A percentile compares a stretch with the other conserved stretches of the same genome.
Evolutionary conservation across 2,329 filamentous ascomycete species (phyloP).

Genomic region (Coleophoma eucalyptorum): DNA sequence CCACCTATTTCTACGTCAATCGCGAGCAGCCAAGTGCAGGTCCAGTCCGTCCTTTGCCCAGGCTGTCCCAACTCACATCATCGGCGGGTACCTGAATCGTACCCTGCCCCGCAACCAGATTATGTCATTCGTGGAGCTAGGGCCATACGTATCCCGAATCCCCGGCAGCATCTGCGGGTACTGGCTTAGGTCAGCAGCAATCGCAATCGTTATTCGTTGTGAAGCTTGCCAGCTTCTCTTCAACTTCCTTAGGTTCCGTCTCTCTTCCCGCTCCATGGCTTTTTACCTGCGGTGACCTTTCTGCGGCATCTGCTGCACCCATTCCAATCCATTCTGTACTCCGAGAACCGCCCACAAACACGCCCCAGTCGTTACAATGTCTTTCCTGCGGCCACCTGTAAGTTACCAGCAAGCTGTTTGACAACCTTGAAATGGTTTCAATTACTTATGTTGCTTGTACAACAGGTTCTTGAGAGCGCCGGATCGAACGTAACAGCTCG

Average conservation of each 20-base stretch:
- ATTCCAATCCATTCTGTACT: background rate
- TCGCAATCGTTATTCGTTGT: no score
- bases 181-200: no score
- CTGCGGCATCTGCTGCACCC: constrained; percentile 26
- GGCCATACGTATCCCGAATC: no score
- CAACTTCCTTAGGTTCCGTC: background rate
- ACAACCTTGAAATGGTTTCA: background rate
- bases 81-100: background rate
- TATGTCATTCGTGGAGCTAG: no score
- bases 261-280: constrained; percentile 17
- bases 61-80: background rate
- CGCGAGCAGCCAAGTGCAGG: no score
- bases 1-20: no score
- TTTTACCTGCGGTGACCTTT: constrained; percentile 20
- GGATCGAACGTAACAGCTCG: background rate
- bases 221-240: no score
- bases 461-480: background rate
- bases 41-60: no score
- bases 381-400: constrained; percentile 19
- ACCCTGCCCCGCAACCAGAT: background rate
- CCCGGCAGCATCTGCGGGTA: no score
- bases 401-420: constrained; percentile 4
- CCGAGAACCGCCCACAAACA: background rate
- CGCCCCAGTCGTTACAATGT: constrained; percentile 15
- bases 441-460: no score